Evolutionary conservation across 148 eudicot species (phyloP), one percentile per base, ranked within the genome.

Genomic region (Amaranthus hypochondriacus): DNA sequence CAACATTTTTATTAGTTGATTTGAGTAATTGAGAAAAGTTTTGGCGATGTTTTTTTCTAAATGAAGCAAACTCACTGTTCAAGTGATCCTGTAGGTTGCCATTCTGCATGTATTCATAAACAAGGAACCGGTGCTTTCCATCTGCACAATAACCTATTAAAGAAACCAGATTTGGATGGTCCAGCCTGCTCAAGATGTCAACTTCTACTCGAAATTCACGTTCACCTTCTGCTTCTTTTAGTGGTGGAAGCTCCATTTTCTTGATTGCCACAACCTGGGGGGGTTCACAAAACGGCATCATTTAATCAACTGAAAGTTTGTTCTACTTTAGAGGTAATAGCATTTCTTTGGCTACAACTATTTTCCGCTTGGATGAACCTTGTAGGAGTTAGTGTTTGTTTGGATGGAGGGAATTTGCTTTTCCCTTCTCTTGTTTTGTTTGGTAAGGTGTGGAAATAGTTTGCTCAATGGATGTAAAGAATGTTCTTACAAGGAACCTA

Each of bases 91-190:
- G 94, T 64, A 95, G 92, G 83, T 95, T 92, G 63, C 96, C 96
- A 48, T 86, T 87, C 66, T 78, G 90, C 97, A 92, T 84, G 76
- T 90, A 90, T 71, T 95, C 99, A 52, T 95, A 92, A 5, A 95
- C 99, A 50, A 95, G 87, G 70, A 92, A 92, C 64, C 97, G 79
- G 14, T 92, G 89, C 79, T 90, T 90, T 73, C 96, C 89, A 71
- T 92, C 96, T 28, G 97, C 99, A 71, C 97, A 92, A 76, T 95
- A 95, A 57, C 99, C 99, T 18, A 92, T 90, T 63, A 95, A 71
- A 10, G 93, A 83, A 43, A 92, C 99, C 44, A 95, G 88, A 89
- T 92, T 92, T 10, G 91, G 90, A 83, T 95, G 97, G 70, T 95
- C 96, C 61, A 92, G 71, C 76, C 99, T 87, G 89, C 96, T 95